These are phyloP conservation scores for Apiospora marii DNA, from an alignment of 2,329 filamentous ascomycete species.

Conservation along the genomic window DNA sequence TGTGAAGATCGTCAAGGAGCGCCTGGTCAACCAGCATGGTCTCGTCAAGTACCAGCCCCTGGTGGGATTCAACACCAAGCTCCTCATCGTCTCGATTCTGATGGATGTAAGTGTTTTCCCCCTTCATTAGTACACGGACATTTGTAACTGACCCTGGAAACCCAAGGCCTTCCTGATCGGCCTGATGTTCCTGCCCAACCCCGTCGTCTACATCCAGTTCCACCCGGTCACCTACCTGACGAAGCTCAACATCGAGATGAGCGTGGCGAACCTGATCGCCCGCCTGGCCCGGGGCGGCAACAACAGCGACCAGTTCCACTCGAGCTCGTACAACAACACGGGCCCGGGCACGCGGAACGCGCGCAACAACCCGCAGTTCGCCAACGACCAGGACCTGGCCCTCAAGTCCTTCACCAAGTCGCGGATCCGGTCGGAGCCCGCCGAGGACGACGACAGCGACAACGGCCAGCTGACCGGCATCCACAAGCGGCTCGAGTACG, in stretches of 20 bases:
- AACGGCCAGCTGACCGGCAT: conserved; percentile 33
- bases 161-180: conserved; percentile 32
- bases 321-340: conserved; percentile 17
- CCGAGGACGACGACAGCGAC: conserved; percentile 45
- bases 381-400: conserved; percentile 22
- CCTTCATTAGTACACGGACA: no score
- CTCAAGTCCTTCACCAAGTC: conserved; percentile 47
- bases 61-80: conserved; percentile 57
- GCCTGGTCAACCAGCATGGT: conserved; percentile 54
- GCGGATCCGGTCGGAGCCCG: conserved; percentile 55
- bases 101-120: conserved; percentile 51
- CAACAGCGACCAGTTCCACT: conserved; percentile 18
- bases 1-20: conserved; percentile 52
- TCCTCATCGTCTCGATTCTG: conserved; percentile 56
- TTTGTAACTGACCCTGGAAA: conserved; percentile 16
- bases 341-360: not conserved
- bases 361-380: conserved; percentile 2
- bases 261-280: conserved; percentile 27
- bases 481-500: conserved; percentile 25
- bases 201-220: conserved; percentile 31
- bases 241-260: conserved; percentile 36
- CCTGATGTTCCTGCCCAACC: conserved; percentile 30
- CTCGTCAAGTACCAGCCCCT: conserved; percentile 59
- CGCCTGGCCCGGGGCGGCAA: conserved; percentile 21
- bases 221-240: conserved; percentile 33